Evolutionary conservation across 1,139 yeast species (phyloP), one percentile per base, ranked within the genome.

Genomic region (Yamadazyma blattariae): DNA sequence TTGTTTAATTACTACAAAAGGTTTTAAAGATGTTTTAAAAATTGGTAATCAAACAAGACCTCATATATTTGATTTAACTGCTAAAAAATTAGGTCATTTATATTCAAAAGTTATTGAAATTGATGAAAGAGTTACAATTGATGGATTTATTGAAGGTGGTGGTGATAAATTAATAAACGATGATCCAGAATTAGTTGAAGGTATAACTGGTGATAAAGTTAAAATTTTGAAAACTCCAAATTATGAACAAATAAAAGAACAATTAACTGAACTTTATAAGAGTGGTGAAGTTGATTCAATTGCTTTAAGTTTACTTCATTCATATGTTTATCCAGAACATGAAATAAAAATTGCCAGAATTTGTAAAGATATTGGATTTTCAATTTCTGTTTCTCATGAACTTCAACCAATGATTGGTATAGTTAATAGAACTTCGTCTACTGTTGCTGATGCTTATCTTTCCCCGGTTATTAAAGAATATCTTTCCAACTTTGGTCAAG

Each of bases 1-100:
- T 27, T 67, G 74, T 19, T 57, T 74, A 32, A 56, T 74, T 6
- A 73, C 79, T 3, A 73, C 79, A 16, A 69, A 64, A 41, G 79
- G 79, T 1, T 74, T 74, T 48, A 66, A 65, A 42, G 80, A 68
- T 43, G 69, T 68, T 2, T 55, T 68, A 45, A 53, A 56, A 2
- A 68, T 68, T 38, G 74, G 74, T 5, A 64, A 62, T 39, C 70
- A 64, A 41, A 59, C 70, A 1, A 50, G 70, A 41, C 70, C 70
- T 3, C 53, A 64, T 39, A 61, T 64, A 19, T 64, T 64, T 39
- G 68, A 64, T 36, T 51, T 64, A 37, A 62, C 67, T 5, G 68
- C 68, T 1, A 57, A 49, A 32, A 64, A 64, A 41, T 54, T 64
- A 30, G 64, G 60, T 8, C 66, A 61, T 33, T 57, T 67, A 35